These are phyloP conservation scores for Fusarium nygamai DNA, from an alignment of 2,329 filamentous ascomycete species.

Conservation along the genomic window DNA sequence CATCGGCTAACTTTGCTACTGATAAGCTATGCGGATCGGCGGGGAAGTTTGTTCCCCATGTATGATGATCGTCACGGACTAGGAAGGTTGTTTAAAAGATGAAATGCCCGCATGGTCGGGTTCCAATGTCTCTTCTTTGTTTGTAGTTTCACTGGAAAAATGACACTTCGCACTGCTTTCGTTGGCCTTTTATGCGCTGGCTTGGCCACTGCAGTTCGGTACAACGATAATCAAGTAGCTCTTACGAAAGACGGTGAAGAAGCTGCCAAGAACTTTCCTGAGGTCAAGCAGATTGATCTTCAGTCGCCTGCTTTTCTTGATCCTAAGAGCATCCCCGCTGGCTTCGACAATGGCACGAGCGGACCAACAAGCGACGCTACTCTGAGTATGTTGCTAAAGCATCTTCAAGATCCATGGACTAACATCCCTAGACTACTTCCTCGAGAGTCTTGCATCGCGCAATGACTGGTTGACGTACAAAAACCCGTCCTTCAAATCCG, in stretches of 20 bases:
- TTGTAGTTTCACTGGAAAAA: neutral
- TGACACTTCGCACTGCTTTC: constrained; percentile 8
- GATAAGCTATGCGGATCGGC: constrained; percentile 23
- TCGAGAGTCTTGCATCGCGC: constrained; percentile 30
- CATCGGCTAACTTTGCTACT: constrained; percentile 7
- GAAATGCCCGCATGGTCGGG: neutral
- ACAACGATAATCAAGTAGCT: constrained; percentile 42
- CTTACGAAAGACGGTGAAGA: constrained; percentile 35
- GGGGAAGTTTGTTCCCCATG: neutral
- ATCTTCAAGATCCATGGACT: neutral
- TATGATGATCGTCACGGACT: neutral
- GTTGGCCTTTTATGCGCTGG: constrained; percentile 30
- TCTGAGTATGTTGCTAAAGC: neutral
- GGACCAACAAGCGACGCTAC: constrained; percentile 41
- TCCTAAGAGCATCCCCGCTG: constrained; percentile 33
- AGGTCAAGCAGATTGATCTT: constrained; percentile 34
- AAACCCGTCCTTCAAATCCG: constrained; percentile 34
- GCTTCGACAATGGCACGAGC: constrained; percentile 43
- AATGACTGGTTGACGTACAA: constrained; percentile 40
- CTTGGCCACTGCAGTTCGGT: constrained; percentile 32
- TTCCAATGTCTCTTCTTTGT: neutral
- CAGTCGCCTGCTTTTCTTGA: constrained; percentile 41
- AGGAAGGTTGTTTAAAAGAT: constrained; percentile 8
- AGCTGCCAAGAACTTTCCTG: constrained; percentile 39
- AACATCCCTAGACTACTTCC: constrained; percentile 30